Conservation (phyloP, 768 basidiomycete species). For the Tubosaeta brunneosetosa region DNA sequence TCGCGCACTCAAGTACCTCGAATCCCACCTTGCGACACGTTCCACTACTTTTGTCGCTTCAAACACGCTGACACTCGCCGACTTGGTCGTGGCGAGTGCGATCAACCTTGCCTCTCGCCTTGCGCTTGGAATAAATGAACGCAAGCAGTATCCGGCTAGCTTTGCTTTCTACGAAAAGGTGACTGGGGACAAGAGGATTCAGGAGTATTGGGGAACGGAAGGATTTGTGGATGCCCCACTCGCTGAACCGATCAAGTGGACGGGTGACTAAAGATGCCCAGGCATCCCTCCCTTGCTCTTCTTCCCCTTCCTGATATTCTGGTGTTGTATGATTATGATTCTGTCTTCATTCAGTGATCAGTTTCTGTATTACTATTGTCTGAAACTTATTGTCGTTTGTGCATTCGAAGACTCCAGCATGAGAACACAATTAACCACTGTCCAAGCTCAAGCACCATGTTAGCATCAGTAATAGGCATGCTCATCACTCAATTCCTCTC, state of each 20-base stretch:
- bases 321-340: no score
- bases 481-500: no score
- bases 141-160: constrained; percentile 11
- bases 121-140: constrained; percentile 8
- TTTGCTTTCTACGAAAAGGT: constrained; percentile 15
- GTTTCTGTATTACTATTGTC: no score
- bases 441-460: no score
- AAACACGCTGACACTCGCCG: constrained; percentile 15
- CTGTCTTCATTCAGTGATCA: no score
- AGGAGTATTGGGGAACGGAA: constrained; percentile 6
- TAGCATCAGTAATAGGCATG: no score
- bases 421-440: no score
- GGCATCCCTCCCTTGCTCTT: not conserved
- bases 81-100: constrained; percentile 9
- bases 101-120: not conserved
- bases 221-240: constrained; percentile 3
- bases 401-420: no score
- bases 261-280: not conserved
- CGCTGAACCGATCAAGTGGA: not conserved
- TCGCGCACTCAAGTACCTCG: not conserved
- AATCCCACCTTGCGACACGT: not conserved
- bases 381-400: no score
- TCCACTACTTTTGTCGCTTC: constrained; percentile 1
- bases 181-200: constrained; percentile 9
- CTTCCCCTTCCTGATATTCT: no score